Percentiles rank a stretch among this genome's conserved stretches.
These are phyloP conservation scores for Rhizopogon rudus DNA, from an alignment of 768 basidiomycete genomes.

Conservation along the genomic window DNA sequence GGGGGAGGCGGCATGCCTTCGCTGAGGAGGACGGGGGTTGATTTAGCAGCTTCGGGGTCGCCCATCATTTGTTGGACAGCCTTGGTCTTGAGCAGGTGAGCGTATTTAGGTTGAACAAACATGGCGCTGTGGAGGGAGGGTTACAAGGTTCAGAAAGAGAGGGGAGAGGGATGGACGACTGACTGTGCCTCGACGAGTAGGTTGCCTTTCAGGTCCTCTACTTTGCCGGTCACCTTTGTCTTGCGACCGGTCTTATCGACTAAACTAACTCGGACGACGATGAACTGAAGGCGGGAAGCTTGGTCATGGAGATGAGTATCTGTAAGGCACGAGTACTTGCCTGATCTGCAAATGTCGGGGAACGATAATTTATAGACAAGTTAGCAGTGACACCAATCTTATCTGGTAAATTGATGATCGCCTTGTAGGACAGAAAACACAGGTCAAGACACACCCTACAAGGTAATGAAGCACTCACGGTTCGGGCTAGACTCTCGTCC, in stretches of 20 bases:
- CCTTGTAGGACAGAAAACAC: constrained; percentile 37
- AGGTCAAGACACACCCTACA: background rate
- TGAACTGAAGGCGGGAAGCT: constrained; percentile 51
- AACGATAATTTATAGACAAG: constrained; percentile 74
- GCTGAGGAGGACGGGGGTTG: constrained; percentile 18
- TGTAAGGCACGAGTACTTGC: constrained; percentile 27
- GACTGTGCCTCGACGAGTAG: constrained; percentile 79
- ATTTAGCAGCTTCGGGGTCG: constrained; percentile 33
- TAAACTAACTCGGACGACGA: constrained; percentile 72
- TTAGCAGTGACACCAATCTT: constrained; percentile 92
- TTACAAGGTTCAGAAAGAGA: background rate
- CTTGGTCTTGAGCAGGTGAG: constrained; percentile 62
- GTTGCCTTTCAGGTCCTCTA: constrained; percentile 82
- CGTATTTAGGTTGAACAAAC: constrained; percentile 89
- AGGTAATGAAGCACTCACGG: constrained; percentile 42
- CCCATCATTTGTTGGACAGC: constrained; percentile 65
- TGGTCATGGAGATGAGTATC: background rate
- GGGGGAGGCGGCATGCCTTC: constrained; percentile 24
- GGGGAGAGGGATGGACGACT: constrained; percentile 23
- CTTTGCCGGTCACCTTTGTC: constrained; percentile 56
- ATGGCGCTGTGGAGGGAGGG: constrained; percentile 44
- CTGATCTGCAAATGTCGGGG: constrained; percentile 88
- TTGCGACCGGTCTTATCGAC: constrained; percentile 75
- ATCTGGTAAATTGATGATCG: constrained; percentile 79
- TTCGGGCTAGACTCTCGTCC: constrained; percentile 80